Evolutionary conservation across 495 filamentous ascomycete genomes (phyloP).

Genomic region (Letharia lupina): DNA sequence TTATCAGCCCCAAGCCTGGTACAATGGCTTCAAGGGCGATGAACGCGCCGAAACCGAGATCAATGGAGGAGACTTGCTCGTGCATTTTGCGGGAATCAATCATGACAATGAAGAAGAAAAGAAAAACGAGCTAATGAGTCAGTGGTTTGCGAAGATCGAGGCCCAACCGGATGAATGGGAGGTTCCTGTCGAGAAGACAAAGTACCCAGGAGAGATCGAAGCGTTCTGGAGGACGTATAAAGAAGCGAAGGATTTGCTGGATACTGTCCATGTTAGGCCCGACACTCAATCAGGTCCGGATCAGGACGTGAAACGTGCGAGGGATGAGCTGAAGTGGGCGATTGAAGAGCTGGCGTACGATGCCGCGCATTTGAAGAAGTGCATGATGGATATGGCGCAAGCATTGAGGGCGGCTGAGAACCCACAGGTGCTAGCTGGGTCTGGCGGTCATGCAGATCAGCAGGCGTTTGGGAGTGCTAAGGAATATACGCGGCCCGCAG

Average conservation of each 20-base stretch:
- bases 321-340: background rate
- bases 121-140: background rate
- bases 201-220: background rate
- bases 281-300: background rate
- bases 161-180: background rate
- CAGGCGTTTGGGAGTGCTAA: background rate
- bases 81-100: background rate
- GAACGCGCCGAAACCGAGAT: background rate
- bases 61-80: background rate
- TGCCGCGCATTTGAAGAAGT: background rate
- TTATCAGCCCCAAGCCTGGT: background rate
- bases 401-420: background rate
- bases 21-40: background rate
- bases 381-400: background rate
- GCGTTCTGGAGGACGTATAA: background rate
- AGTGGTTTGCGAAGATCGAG: constrained; percentile 1
- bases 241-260: background rate
- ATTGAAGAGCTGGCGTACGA: background rate
- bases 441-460: background rate
- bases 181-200: background rate
- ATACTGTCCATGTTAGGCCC: background rate
- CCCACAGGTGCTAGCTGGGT: background rate
- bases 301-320: background rate
- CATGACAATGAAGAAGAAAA: background rate
- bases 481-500: background rate